Conservation (phyloP, 495 filamentous ascomycete species). For the Penicillium chermesinum region DNA sequence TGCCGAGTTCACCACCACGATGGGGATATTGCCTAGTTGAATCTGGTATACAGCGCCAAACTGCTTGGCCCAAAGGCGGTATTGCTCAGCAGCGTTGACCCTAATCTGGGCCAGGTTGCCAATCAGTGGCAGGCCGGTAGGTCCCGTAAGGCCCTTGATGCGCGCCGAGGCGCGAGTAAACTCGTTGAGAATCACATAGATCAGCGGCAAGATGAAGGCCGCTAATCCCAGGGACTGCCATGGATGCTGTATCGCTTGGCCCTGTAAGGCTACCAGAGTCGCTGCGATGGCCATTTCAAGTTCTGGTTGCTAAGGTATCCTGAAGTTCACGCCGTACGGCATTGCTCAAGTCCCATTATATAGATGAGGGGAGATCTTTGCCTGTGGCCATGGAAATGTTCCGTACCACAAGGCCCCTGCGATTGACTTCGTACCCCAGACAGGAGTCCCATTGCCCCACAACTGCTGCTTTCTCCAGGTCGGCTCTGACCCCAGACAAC, state of each 20-base stretch:
- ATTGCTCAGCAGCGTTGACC: conserved; percentile 55
- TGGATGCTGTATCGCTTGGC: conserved; percentile 18
- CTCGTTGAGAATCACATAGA: conserved; percentile 51
- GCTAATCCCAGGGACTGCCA: conserved; percentile 24
- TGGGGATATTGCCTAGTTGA: conserved; percentile 55
- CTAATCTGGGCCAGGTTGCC: conserved; percentile 60
- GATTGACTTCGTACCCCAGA: neutral
- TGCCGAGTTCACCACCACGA: conserved; percentile 58
- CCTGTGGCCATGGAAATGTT: conserved; percentile 6
- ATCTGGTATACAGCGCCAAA: conserved; percentile 62
- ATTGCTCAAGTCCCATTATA: too few relatives aligned
- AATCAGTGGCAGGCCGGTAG: conserved; percentile 52
- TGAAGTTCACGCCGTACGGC: too few relatives aligned
- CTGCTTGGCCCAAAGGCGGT: conserved; percentile 52
- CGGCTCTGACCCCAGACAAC: neutral
- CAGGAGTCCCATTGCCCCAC: conserved; percentile 14
- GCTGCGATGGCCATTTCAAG: conserved; percentile 31
- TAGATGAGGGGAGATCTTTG: neutral
- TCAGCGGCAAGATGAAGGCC: conserved; percentile 24
- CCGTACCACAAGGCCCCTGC: neutral
- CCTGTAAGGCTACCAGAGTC: conserved; percentile 22
- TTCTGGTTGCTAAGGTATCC: neutral
- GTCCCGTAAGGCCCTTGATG: conserved; percentile 49
- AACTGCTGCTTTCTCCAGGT: conserved; percentile 7
- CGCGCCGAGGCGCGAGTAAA: conserved; percentile 44